These are phyloP conservation scores for Penicillium bovifimosum DNA, from an alignment of 495 filamentous ascomycete genomes.

Conservation along the genomic window DNA sequence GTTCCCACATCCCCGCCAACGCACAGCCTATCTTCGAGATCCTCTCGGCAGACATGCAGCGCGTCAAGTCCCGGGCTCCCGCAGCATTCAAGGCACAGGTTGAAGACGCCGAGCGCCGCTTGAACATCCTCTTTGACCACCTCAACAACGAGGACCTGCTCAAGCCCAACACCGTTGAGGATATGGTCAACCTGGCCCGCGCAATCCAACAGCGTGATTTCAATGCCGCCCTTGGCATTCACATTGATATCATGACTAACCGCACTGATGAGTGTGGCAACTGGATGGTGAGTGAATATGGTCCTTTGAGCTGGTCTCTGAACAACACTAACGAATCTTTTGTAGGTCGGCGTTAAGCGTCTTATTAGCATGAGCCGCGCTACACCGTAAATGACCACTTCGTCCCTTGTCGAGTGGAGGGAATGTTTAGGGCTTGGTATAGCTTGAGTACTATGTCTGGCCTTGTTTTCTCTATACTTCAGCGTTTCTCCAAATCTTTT, in stretches of 20 bases:
- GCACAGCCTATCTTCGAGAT: constrained; percentile 77
- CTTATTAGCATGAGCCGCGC: constrained; percentile 86
- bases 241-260: constrained; percentile 76
- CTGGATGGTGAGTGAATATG: constrained; percentile 78
- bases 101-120: constrained; percentile 84
- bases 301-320: background rate
- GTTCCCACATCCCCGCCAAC: constrained; percentile 75
- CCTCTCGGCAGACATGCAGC: constrained; percentile 77
- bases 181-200: constrained; percentile 60
- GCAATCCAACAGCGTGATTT: constrained; percentile 69
- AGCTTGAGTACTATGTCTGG: constrained; percentile 12
- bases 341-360: constrained; percentile 82
- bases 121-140: constrained; percentile 90
- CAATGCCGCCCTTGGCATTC: constrained; percentile 65
- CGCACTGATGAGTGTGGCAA: constrained; percentile 80
- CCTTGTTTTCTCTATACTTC: constrained; percentile 8
- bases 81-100: constrained; percentile 77
- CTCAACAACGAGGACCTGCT: constrained; percentile 92
- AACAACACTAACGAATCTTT: constrained; percentile 10
- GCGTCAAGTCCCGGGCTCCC: constrained; percentile 78
- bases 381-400: constrained; percentile 45
- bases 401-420: background rate
- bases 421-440: constrained; percentile 7
- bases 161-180: constrained; percentile 70
- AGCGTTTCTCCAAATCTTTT: constrained; percentile 3